Evolutionary conservation across 176 grass and related monocot species (phyloP), one percentile per base, ranked within the genome.

Genomic region (Cymbopogon citratus): DNA sequence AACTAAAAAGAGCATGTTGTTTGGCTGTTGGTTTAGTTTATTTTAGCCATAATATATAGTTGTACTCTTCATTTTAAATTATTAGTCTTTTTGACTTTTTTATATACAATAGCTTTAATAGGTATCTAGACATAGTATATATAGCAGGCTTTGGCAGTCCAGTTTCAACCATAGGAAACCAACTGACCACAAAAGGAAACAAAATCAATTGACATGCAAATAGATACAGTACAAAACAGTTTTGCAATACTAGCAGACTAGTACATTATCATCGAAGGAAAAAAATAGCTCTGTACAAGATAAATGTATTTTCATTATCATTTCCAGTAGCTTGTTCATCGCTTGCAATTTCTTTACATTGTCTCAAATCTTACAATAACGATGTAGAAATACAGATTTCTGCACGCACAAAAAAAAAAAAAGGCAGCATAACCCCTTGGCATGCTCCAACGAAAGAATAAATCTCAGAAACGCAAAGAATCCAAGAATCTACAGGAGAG

Each of bases 401-500:
- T 76, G 77, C 51, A 8, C 31, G 0, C 2, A 31, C n/a, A n/a
- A n/a, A 36, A n/a, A 61, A 87, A 0, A 6, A 57, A 75, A 3
- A 63, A 24, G 40, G 77, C 41, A 81, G 63, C 82, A 57, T 81
- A 57, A 24, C 77, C 56, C 56, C 77, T 56, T 59, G 75, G 39
- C 57, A 73, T 67, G 41, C 63, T 77, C 34, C 78, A 56, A 36
- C 27, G 0, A 77, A 77, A 26, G n/a, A 89, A 89, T 77, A 18
- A 48, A 73, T 72, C 73, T 73, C 34, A 39, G 14, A 45, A 38
- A 38, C 33, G 26, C 44, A 35, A 25, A 63, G 31, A 33, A 54
- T 80, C 24, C 35, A 43, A 25, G 68, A 80, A 84, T 88, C 39
- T 88, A 88, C 81, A 86, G 43, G 69, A 41, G 69, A 84, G 39